Evolutionary conservation across 192 early-diverging fungal species (phyloP), one percentile per base, ranked within the genome.

Genomic region (Coemansia sp.): DNA sequence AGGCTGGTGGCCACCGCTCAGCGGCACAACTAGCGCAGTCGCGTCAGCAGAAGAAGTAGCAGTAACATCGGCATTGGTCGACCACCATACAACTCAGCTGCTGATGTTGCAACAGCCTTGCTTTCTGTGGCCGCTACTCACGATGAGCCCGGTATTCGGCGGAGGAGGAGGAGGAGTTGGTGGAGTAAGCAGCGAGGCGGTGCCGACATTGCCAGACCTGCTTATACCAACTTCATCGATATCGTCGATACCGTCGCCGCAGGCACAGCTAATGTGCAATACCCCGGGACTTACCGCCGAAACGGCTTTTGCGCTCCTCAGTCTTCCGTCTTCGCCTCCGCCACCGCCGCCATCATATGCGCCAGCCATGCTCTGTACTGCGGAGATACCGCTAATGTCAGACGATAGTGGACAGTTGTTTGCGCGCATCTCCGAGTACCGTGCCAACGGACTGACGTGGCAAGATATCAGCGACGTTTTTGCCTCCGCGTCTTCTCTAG

Each of bases 21-120:
- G 25, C 39, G 14, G 2, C 35, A 53, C 41, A 22, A 53, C 24
- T n/a, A 53, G n/a, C n/a, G n/a, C n/a, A n/a, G n/a, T n/a, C n/a
- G n/a, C n/a, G n/a, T n/a, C n/a, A n/a, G n/a, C n/a, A n/a, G n/a
- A n/a, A n/a, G n/a, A n/a, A n/a, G n/a, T n/a, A n/a, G n/a, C n/a
- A n/a, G n/a, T n/a, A n/a, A n/a, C n/a, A n/a, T n/a, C n/a, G n/a
- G n/a, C n/a, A n/a, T n/a, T n/a, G n/a, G n/a, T n/a, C n/a, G n/a
- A n/a, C n/a, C n/a, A n/a, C n/a, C n/a, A n/a, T n/a, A n/a, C n/a
- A n/a, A n/a, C n/a, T n/a, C n/a, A 51, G 24, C 35, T 68, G 17
- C 12, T 53, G 38, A n/a, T n/a, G n/a, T n/a, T n/a, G n/a, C n/a
- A n/a, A n/a, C 63, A 65, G 63, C 63, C 49, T 11, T 56, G 49